Percentiles rank a stretch among this genome's conserved stretches.
Evolutionary conservation across 2,329 filamentous ascomycete species (phyloP).

Genomic region (Daldinia sp.): DNA sequence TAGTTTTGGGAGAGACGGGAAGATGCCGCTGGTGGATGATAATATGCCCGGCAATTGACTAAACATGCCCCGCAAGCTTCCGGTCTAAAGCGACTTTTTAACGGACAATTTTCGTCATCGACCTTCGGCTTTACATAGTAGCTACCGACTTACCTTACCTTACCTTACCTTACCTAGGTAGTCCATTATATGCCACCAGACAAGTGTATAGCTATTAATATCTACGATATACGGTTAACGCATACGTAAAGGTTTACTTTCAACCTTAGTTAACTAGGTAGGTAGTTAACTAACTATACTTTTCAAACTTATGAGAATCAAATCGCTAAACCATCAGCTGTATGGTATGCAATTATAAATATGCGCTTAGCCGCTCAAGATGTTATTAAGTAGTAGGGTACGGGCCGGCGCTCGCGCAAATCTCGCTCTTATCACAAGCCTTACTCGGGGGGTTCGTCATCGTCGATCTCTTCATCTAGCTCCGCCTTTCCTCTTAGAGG

Average conservation of each 20-base stretch:
- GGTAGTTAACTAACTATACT: not conserved
- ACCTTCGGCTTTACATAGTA: conserved; percentile 20
- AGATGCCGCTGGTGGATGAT: conserved; percentile 3
- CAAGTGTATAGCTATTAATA: not conserved
- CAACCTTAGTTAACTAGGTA: too few relatives aligned
- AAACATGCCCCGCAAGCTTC: conserved; percentile 32
- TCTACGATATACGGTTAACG: not conserved
- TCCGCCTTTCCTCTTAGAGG: conserved; percentile 77
- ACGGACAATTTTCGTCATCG: conserved; percentile 36
- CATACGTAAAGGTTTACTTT: not conserved
- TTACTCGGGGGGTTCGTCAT: conserved; percentile 16
- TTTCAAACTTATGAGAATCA: not conserved
- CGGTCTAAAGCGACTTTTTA: conserved; percentile 16
- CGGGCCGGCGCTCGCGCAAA: conserved; percentile 19
- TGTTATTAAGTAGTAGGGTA: conserved; percentile 45
- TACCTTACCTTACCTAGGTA: not conserved
- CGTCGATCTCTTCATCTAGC: conserved; percentile 62
- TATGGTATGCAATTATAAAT: conserved; percentile 7
- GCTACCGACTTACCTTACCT: too few relatives aligned
- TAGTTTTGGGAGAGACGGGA: not conserved
- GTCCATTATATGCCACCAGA: not conserved
- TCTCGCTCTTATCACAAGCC: conserved; percentile 11
- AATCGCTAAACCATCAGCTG: not conserved
- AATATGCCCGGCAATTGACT: conserved; percentile 13
- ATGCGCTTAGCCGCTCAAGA: conserved; percentile 35